Evolutionary conservation across 306 rosid genomes (phyloP).

Genomic region (Begonia fuchsioides): DNA sequence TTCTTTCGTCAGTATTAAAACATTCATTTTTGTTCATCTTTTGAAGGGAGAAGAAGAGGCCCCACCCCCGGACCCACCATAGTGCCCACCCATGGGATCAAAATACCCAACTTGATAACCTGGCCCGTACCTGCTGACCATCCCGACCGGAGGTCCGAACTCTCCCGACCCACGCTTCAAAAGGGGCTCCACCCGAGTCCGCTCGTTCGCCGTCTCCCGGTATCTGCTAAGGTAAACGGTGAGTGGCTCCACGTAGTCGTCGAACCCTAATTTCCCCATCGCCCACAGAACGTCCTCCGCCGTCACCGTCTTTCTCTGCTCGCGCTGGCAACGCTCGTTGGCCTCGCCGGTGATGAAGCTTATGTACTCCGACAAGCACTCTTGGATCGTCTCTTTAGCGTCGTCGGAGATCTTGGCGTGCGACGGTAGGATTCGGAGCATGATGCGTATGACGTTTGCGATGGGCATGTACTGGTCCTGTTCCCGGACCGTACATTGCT

Average conservation of each 20-base stretch:
- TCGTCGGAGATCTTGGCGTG: conserved; percentile 71
- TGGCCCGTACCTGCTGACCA: conserved; percentile 12
- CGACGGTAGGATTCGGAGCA: conserved; percentile 47
- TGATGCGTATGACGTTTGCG: conserved; percentile 58
- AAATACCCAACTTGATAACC: conserved; percentile 10
- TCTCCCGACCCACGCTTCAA: conserved; percentile 11
- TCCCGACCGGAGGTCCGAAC: conserved; percentile 8
- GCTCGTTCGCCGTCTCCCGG: conserved; percentile 32
- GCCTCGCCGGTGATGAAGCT: conserved; percentile 68
- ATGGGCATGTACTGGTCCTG: conserved; percentile 76
- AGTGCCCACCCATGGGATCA: conserved; percentile 15
- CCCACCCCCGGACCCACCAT: conserved; percentile 10
- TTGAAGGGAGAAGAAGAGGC: neutral
- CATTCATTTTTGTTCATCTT: too few species aligned
- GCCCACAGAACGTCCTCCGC: conserved; percentile 40
- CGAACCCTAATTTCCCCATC: conserved; percentile 35
- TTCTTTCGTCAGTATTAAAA: too few species aligned
- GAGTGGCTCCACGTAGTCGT: conserved; percentile 35
- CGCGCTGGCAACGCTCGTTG: conserved; percentile 43
- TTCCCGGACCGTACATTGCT: conserved; percentile 20
- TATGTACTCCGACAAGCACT: conserved; percentile 62
- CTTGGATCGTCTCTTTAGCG: conserved; percentile 59
- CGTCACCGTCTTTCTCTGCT: conserved; percentile 33
- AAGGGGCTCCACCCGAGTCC: conserved; percentile 6
- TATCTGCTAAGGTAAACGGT: conserved; percentile 29